Evolutionary conservation across 768 basidiomycete genomes (phyloP), one percentile per base, ranked within the genome.

Genomic region (Xerocomellus intermedius): DNA sequence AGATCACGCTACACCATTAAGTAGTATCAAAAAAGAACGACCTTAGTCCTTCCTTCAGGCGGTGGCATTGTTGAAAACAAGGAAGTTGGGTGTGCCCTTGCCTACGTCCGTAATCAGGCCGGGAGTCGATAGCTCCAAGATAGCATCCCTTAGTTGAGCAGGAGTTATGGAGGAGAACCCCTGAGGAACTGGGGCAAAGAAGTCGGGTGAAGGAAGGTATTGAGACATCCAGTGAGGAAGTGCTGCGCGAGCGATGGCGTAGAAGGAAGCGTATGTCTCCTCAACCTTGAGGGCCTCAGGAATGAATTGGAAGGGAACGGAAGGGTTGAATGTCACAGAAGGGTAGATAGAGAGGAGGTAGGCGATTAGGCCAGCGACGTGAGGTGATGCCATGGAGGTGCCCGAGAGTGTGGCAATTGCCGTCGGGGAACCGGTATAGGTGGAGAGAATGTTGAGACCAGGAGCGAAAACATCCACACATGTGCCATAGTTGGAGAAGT

Each of bases 391-490:
- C 94, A 97, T 97, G 16, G 90, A 93, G 8, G 93, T 94, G 41
- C 93, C 93, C 1, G 91, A 93, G 61, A 97, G 82, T 9, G 86
- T 90, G 63, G 85, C 83, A 46, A 77, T 78, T n/a, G 89, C 82
- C 5, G 58, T 67, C 55, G 68, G 70, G 56, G 82, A 79, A 32
- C 85, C 85, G 55, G 80, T 92, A 78, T 84, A 97, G 50, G 91
- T 96, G 36, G 91, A 95, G 3, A 89, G 76, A 69, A 98, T 96
- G 78, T 93, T 93, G 58, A 95, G 75, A 56, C 90, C 92, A 48
- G 95, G 96, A 32, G 83, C 95, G 63, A 97, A 95, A 58, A 98
- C 80, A 64, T 98, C 92, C 49, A 98, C 94, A 67, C 95, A 98
- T 50, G 75, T 60, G 21, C 96, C 97, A 63, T 77, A 80, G 82